phyloP scores from a whole-genome alignment of 2,329 filamentous ascomycete genomes.

The Aspergillus ochraceus region DNA sequence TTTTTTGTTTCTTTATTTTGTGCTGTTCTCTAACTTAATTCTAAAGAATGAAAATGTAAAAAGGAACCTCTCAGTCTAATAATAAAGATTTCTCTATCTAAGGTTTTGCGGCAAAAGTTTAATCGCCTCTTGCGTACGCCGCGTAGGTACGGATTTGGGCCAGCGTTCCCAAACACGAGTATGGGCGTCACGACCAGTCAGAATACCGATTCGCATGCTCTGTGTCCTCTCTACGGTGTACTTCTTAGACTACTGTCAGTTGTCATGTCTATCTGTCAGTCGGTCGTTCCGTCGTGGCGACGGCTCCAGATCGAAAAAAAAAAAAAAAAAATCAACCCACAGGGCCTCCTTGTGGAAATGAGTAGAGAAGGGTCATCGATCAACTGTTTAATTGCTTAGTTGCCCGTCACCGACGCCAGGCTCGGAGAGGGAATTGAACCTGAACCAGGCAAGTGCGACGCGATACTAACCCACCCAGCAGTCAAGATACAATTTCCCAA shows the following conservation, averaged over 20 bases:
- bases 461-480: not conserved
- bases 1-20: no score
- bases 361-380: not conserved
- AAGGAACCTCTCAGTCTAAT: not conserved
- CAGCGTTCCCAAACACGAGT: conserved; percentile 13
- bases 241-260: conserved; percentile 6
- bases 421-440: not conserved
- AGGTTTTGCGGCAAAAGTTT: conserved; percentile 1
- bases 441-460: not conserved
- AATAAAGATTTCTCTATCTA: conserved; percentile 1
- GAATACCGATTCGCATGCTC: conserved; percentile 8
- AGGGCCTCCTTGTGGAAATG: not conserved
- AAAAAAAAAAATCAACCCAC: not conserved
- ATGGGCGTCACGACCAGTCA: conserved; percentile 9
- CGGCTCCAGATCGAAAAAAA: conserved; percentile 1
- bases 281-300: conserved; percentile 11
- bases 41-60: not conserved
- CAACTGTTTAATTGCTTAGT: no score
- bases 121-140: not conserved
- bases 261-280: not conserved
- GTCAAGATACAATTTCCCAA: not conserved
- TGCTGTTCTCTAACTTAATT: not conserved
- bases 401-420: no score
- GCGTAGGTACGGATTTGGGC: not conserved
- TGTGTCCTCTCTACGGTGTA: conserved; percentile 1